Evolutionary conservation across 129 eudicot genomes (phyloP).

Genomic region (Helianthus annuus): DNA sequence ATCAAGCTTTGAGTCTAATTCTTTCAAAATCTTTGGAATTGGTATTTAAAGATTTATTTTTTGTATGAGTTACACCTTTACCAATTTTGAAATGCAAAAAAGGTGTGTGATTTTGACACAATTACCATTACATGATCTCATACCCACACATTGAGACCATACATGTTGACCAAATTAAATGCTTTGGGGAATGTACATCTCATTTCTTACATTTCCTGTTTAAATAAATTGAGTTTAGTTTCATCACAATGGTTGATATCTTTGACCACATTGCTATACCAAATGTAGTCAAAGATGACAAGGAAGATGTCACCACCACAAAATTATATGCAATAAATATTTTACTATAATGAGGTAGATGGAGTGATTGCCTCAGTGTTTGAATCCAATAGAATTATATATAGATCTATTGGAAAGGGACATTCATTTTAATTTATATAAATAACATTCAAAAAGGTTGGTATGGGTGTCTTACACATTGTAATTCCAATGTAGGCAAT

Average conservation of each 20-base stretch:
- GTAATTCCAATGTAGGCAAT: slow-evolving; percentile 41
- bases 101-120: slow-evolving; percentile 19
- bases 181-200: slow-evolving; percentile 32
- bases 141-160: slow-evolving; percentile 21
- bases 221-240: slow-evolving; percentile 22
- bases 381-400: slow-evolving; percentile 33
- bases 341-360: slow-evolving; percentile 33
- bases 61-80: not conserved
- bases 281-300: slow-evolving; percentile 31
- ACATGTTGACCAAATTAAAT: slow-evolving; percentile 21
- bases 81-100: not conserved
- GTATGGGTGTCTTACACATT: slow-evolving; percentile 43
- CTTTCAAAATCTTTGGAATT: not conserved
- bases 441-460: slow-evolving; percentile 7
- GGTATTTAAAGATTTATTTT: not conserved
- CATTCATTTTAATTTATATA: slow-evolving; percentile 10
- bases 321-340: slow-evolving; percentile 20
- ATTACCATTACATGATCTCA: slow-evolving; percentile 19
- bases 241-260: slow-evolving; percentile 17
- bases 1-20: not conserved
- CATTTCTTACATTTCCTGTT: slow-evolving; percentile 14
- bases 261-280: slow-evolving; percentile 39
- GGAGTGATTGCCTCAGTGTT: slow-evolving; percentile 36
- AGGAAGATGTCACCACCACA: slow-evolving; percentile 35
- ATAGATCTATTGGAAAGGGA: slow-evolving; percentile 38